Evolutionary conservation across 805 yeast genomes (phyloP), one percentile per base, ranked within the genome.

Genomic region (Wickerhamiella parazyma): DNA sequence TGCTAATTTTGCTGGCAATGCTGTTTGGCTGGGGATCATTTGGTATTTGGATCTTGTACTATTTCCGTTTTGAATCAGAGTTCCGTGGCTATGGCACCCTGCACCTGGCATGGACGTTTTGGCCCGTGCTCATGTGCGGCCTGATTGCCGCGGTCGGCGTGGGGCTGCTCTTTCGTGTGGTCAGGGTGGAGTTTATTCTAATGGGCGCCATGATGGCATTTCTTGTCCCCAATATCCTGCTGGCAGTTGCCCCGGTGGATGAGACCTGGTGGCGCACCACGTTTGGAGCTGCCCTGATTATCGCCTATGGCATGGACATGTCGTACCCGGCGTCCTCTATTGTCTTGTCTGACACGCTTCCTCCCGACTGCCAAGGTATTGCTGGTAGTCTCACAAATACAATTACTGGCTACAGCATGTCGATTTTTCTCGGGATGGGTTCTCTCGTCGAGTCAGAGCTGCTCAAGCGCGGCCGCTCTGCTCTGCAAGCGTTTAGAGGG

Each of bases 11-110:
- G 35, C 51, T 60, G 1, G 66, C 73, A 34, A 62, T 78, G 28
- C 66, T 73, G 2, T 60, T 75, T 5, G 89, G 89, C 0, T 81
- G 91, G 91, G 78, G 83, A 1, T 70, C 81, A 16, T 81, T 80
- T 61, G 86, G 89, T 2, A 66, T 79, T 21, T 79, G 81, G 76
- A 64, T 76, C n/a, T 79, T 66, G 53, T 80, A 78, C 58, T 71
- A 70, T 47, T 75, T 72, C 68, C 65, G 68, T 21, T 68, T 75
- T 38, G 51, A 71, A 24, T 52, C 72, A 43, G 71, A 73, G 42
- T 53, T 80, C 21, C 66, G 78, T n/a, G 55, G 64, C 8, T 68
- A 71, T 51, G 43, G 67, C 41, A 63, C 76, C 47, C 36, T 78
- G 51, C 61, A 60, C 52, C 54, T 76, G 48, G 61, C 74, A 48